Evolutionary conservation across 2,329 filamentous ascomycete species (phyloP).

Genomic region (Hansfordia pulvinata): DNA sequence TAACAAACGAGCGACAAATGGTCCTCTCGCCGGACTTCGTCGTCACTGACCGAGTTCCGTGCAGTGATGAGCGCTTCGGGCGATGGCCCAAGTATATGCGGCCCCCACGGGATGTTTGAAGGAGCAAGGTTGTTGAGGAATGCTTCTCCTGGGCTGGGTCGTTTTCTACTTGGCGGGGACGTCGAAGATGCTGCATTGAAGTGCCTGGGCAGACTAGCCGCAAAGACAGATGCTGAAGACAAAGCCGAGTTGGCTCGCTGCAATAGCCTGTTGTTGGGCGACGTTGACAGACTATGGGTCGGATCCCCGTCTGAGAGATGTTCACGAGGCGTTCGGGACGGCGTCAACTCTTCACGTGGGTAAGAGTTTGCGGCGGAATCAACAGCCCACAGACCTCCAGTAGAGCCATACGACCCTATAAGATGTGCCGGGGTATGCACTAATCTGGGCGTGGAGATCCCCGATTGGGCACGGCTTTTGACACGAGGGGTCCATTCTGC

Average conservation of each 20-base stretch:
- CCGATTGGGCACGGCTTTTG: slow-evolving; percentile 39
- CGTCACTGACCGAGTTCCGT: slow-evolving; percentile 39
- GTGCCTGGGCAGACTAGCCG: slow-evolving; percentile 37
- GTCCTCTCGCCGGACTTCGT: slow-evolving; percentile 34
- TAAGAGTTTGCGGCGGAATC: slow-evolving; percentile 44
- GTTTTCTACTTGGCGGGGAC: slow-evolving; percentile 33
- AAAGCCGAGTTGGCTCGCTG: slow-evolving; percentile 41
- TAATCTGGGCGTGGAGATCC: slow-evolving; percentile 41
- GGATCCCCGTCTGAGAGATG: slow-evolving; percentile 29
- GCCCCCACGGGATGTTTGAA: slow-evolving; percentile 38
- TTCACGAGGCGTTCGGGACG: slow-evolving; percentile 31
- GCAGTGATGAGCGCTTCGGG: slow-evolving; percentile 30
- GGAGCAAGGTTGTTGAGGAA: slow-evolving; percentile 41
- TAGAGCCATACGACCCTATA: slow-evolving; percentile 42
- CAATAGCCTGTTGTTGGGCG: slow-evolving; percentile 39
- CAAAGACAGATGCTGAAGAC: slow-evolving; percentile 40
- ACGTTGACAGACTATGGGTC: slow-evolving; percentile 42
- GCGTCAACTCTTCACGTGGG: slow-evolving; percentile 49
- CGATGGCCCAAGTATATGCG: slow-evolving; percentile 14
- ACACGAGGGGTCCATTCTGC: no score
- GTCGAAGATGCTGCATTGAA: slow-evolving; percentile 24
- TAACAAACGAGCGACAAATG: slow-evolving; percentile 32
- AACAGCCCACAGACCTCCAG: slow-evolving; percentile 35
- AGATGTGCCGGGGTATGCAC: slow-evolving; percentile 40
- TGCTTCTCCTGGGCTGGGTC: slow-evolving; percentile 47